Evolutionary conservation across 176 grass and related monocot genomes (phyloP), one percentile per base, ranked within the genome.

Genomic region (Aegilops sharonensis): DNA sequence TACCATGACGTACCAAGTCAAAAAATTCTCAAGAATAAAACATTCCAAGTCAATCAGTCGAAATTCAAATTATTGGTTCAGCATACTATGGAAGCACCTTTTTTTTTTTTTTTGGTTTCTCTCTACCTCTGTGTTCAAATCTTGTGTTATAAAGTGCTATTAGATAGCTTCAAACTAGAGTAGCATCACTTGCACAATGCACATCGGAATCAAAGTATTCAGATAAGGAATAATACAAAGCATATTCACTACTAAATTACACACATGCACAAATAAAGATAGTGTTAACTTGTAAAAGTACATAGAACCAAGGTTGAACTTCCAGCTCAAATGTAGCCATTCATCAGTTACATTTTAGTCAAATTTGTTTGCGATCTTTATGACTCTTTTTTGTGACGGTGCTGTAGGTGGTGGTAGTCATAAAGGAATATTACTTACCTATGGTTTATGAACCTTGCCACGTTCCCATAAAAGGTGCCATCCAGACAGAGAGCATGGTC

Each of bases 371-470:
- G 42, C 42, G 42, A 11, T 11, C 11, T 40, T 40, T 40, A 40
- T 40, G 39, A 40, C 39, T 40, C 37, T 42, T 42, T 43, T 43
- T 43, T 43, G 10, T 43, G 42, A 43, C 42, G 10, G 42, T 43
- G 42, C 42, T 43, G 10, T 10, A 11, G 42, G 42, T 43, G 47
- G 47, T 13, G 47, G 4, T 50, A 57, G 40, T n/a, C 39, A 15
- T 67, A 9, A 72, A 32, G 42, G 47, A 73, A 59, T 72, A 75
- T 4, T 12, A 47, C 43, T 70, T 92, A 95, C 93, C 93, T 98
- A 34, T 98, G 96, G 78, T 98, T 98, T 78, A 98, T 95, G 89
- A 98, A 98, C 34, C 96, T 92, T 15, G 96, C 93, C 7, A 94
- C 85, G 2, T 98, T 98, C 14, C 96, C 96, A 64, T 98, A 98